These are phyloP conservation scores for Sindora glabra DNA, from an alignment of 306 rosid species.

Conservation along the genomic window DNA sequence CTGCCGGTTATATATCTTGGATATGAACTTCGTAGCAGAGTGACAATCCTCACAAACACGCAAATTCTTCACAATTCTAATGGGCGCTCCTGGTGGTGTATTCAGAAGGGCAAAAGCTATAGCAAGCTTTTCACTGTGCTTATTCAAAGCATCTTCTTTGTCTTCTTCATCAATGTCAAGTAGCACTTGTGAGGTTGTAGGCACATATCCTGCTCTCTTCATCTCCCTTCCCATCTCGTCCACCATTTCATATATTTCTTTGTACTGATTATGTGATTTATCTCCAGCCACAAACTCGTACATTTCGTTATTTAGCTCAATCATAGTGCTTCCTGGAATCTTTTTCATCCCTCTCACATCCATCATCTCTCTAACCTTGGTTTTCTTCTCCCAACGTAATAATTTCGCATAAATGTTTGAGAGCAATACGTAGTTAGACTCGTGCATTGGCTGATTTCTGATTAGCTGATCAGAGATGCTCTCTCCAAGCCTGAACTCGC, in stretches of 20 bases:
- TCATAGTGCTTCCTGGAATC: conserved; percentile 88
- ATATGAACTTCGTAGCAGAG: conserved; percentile 76
- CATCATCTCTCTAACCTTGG: conserved; percentile 74
- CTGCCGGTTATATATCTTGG: conserved; percentile 66
- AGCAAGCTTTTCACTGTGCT: conserved; percentile 90
- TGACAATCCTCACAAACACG: conserved; percentile 90
- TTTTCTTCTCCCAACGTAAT: conserved; percentile 73
- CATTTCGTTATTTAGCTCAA: conserved; percentile 61
- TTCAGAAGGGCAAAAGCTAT: conserved; percentile 79
- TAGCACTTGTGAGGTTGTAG: conserved; percentile 71
- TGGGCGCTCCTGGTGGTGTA: conserved; percentile 60
- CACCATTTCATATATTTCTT: conserved; percentile 76
- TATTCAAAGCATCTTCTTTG: conserved; percentile 64
- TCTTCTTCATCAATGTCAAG: conserved; percentile 88
- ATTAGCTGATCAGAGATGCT: conserved; percentile 53
- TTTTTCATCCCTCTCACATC: conserved; percentile 73
- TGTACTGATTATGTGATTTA: conserved; percentile 55
- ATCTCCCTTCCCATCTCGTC: conserved; percentile 80
- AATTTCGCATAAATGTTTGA: conserved; percentile 80
- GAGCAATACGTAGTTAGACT: conserved; percentile 69
- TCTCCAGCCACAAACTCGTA: conserved; percentile 83
- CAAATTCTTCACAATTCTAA: conserved; percentile 83
- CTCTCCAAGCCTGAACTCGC: conserved; percentile 69
- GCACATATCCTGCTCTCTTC: conserved; percentile 71
- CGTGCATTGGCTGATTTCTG: conserved; percentile 55